phyloP scores from a whole-genome alignment of 768 basidiomycete species.

The Termitomyces sp. region DNA sequence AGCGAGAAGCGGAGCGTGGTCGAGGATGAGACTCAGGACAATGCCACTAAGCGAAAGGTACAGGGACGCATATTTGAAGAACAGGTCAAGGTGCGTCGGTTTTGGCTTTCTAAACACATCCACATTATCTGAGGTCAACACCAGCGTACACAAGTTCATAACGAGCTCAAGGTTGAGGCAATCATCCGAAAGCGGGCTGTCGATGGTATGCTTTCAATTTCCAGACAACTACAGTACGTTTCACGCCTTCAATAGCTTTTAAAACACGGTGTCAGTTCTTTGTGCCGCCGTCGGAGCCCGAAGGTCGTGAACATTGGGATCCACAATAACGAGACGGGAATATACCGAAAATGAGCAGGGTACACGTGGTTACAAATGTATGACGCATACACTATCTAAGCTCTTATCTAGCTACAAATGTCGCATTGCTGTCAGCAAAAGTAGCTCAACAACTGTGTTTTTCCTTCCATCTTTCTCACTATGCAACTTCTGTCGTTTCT shows the following conservation, averaged over 20 bases:
- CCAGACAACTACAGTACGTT: not conserved
- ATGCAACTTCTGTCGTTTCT: conserved; percentile 8
- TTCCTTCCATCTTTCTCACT: not conserved
- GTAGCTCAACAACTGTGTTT: not conserved
- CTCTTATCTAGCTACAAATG: not conserved
- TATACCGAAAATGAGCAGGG: not conserved
- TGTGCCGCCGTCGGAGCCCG: conserved; percentile 56
- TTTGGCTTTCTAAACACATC: not conserved
- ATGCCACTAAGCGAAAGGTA: conserved; percentile 38
- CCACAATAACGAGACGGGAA: conserved; percentile 9
- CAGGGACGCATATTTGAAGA: conserved; percentile 57
- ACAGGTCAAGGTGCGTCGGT: conserved; percentile 55
- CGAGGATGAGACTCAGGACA: conserved; percentile 36
- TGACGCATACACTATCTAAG: conserved; percentile 10
- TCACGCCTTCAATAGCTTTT: conserved; percentile 46
- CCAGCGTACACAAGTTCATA: conserved; percentile 69
- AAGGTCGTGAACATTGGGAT: conserved; percentile 55
- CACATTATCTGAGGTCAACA: conserved; percentile 4
- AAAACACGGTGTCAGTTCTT: conserved; percentile 77
- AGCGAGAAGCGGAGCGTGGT: conserved; percentile 46
- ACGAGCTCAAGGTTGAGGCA: conserved; percentile 66
- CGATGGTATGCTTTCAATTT: conserved; percentile 47
- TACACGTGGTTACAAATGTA: not conserved
- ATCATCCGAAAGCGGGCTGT: conserved; percentile 67
- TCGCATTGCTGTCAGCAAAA: not conserved